A percentile compares a stretch with the other conserved stretches of the same genome.
Evolutionary conservation across 73 alveolate genomes (phyloP).

Genomic region (Stentor coeruleus): DNA sequence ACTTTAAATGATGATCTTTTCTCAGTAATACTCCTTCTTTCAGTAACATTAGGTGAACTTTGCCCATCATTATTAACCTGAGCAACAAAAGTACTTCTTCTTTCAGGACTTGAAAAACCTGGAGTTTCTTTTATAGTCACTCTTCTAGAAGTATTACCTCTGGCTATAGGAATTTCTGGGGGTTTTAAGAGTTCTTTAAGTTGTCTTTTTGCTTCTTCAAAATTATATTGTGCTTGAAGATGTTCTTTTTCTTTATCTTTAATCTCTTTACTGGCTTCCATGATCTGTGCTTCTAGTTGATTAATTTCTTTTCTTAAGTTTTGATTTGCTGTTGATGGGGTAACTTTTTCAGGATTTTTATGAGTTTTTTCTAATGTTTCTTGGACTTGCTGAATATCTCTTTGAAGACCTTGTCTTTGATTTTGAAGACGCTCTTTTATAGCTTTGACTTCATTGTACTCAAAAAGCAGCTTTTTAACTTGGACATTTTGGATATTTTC

Average conservation of each 20-base stretch:
- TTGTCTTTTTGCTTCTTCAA: background rate
- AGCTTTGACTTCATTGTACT: conserved; percentile 6
- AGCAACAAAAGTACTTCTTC: too few relatives aligned
- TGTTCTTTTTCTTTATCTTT: background rate
- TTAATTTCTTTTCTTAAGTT: background rate
- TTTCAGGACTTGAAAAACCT: too few relatives aligned
- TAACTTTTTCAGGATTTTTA: background rate
- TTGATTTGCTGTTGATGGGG: background rate
- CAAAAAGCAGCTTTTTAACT: background rate
- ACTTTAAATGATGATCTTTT: too few relatives aligned
- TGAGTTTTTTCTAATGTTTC: background rate
- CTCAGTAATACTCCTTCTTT: too few relatives aligned
- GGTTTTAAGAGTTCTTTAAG: background rate
- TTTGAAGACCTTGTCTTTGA: background rate
- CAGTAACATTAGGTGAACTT: too few relatives aligned
- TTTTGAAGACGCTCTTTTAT: background rate
- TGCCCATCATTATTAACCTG: too few relatives aligned
- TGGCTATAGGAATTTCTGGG: background rate
- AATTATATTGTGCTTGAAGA: background rate
- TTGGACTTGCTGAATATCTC: background rate
- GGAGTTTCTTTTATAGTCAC: background rate
- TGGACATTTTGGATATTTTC: background rate
- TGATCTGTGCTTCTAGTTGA: background rate
- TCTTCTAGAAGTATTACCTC: background rate
- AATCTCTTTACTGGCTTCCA: background rate